Evolutionary conservation across 129 eudicot species (phyloP), one percentile per base, ranked within the genome.

Genomic region (Glebionis coronaria): DNA sequence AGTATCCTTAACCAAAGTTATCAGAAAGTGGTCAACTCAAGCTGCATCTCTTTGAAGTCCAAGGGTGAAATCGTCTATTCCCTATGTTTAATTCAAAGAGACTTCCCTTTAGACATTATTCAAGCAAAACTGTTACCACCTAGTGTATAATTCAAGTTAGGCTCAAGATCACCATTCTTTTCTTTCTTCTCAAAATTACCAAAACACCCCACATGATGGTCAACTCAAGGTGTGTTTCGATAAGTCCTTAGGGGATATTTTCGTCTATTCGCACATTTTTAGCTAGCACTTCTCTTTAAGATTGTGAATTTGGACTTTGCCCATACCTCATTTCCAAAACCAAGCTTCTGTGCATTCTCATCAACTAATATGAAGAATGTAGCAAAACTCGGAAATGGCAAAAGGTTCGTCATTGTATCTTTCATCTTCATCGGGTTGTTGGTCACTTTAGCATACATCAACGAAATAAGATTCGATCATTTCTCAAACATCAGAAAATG

Each of bases 391-490:
- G 73, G 68, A 57, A 73, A 73, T 7, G 68, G 81, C 72, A 68
- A 67, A 53, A 57, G 77, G 51, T 73, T 82, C 80, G 68, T 82
- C 59, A 23, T 88, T 15, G 67, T 78, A 8, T 91, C 86, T 3
- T 76, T 85, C 82, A 40, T 77, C 73, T 81, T 79, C 83, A 70
- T 85, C 15, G 28, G 50, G 9, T 80, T 88, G 81, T 86, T 91
- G 20, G 76, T 86, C 82, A 28, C 77, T 15, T 67, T 88, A 51
- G 90, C 91, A 56, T 88, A 80, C 2, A 62, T 88, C 54, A 91
- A 91, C 16, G 81, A 88, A 78, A 56, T 88, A 53, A 82, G 80
- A 3, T 83, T 81, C 27, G 88, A 80, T 5, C 72, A 76, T 65
- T 58, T 91, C n/a, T 63, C 80, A 66, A 67, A 59, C 40, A 25